Conservation (phyloP, 2,329 filamentous ascomycete genomes). For the Calonectria leucothoes region DNA sequence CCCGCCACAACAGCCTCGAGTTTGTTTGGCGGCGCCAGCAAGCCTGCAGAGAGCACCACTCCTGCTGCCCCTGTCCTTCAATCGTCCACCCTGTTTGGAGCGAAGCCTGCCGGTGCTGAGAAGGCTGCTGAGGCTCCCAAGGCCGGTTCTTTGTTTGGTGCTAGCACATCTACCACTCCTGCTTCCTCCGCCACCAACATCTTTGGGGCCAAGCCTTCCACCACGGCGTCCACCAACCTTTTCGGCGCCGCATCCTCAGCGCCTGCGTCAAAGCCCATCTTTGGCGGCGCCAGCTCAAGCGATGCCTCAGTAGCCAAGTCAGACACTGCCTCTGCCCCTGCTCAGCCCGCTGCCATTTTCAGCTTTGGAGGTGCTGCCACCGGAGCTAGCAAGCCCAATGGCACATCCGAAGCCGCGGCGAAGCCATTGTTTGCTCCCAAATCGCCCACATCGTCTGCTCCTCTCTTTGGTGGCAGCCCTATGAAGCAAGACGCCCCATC, state of each 20-base stretch:
- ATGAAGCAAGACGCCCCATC: conserved; percentile 57
- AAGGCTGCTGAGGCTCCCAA: conserved; percentile 41
- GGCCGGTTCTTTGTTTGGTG: conserved; percentile 48
- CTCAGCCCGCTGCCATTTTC: conserved; percentile 43
- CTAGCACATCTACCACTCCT: conserved; percentile 22
- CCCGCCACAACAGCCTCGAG: conserved; percentile 38
- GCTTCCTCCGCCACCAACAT: conserved; percentile 31
- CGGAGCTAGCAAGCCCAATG: conserved; percentile 42
- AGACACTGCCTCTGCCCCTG: conserved; percentile 33
- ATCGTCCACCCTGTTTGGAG: conserved; percentile 49
- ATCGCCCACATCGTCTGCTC: conserved; percentile 45
- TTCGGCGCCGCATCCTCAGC: conserved; percentile 45
- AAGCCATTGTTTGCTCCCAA: conserved; percentile 55
- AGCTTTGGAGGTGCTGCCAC: conserved; percentile 46
- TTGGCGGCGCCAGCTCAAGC: conserved; percentile 39
- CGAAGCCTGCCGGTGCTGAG: conserved; percentile 44
- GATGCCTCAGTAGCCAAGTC: conserved; percentile 34
- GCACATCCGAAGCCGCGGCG: conserved; percentile 38
- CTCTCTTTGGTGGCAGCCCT: conserved; percentile 55
- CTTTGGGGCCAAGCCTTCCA: conserved; percentile 42
- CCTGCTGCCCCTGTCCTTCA: conserved; percentile 39
- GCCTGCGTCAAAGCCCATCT: conserved; percentile 41
- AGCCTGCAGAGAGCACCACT: conserved; percentile 44
- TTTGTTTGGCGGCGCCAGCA: conserved; percentile 53
- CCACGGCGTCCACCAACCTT: conserved; percentile 38